Percentiles rank a stretch among this genome's conserved stretches.
phyloP scores from a whole-genome alignment of 2,329 filamentous ascomycete species.

The Teratosphaeria destructans region DNA sequence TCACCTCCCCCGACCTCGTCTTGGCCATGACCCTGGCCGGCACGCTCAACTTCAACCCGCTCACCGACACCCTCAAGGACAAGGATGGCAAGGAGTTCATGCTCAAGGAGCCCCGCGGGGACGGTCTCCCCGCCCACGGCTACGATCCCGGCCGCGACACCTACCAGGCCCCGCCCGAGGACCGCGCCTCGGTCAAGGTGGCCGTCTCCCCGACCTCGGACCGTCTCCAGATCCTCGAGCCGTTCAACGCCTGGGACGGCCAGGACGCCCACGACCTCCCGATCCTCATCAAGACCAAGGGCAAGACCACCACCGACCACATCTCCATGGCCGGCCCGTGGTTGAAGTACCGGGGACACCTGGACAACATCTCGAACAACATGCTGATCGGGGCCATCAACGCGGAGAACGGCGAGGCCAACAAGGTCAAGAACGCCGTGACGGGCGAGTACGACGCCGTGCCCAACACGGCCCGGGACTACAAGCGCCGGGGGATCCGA shows the following conservation, averaged over 20 bases:
- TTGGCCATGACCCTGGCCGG: conserved; percentile 79
- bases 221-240: conserved; percentile 82
- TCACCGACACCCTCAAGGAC: conserved; percentile 84
- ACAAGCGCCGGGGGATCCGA: conserved; percentile 91
- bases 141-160: conserved; percentile 90
- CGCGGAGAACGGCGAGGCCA: conserved; percentile 88
- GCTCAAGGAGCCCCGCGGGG: conserved; percentile 68
- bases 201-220: conserved; percentile 81
- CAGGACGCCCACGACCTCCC: conserved; percentile 77
- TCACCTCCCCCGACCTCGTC: conserved; percentile 81
- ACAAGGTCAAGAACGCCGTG: conserved; percentile 90
- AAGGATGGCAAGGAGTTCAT: conserved; percentile 95
- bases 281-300: conserved; percentile 91
- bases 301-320: conserved; percentile 95
- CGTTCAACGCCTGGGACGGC: conserved; percentile 82
- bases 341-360: conserved; percentile 97
- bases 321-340: conserved; percentile 95
- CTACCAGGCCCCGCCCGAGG: conserved; percentile 85
- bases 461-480: conserved; percentile 88
- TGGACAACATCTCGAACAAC: conserved; percentile 99
- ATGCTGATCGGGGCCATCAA: conserved; percentile 98
- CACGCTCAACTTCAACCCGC: conserved; percentile 83
- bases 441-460: conserved; percentile 79
- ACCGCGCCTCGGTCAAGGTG: conserved; percentile 64
- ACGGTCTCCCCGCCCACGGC: conserved; percentile 67